A percentile compares a stretch with the other conserved stretches of the same genome.
Conservation (phyloP, 2,329 filamentous ascomycete genomes). For the Orbilia quercus region DNA sequence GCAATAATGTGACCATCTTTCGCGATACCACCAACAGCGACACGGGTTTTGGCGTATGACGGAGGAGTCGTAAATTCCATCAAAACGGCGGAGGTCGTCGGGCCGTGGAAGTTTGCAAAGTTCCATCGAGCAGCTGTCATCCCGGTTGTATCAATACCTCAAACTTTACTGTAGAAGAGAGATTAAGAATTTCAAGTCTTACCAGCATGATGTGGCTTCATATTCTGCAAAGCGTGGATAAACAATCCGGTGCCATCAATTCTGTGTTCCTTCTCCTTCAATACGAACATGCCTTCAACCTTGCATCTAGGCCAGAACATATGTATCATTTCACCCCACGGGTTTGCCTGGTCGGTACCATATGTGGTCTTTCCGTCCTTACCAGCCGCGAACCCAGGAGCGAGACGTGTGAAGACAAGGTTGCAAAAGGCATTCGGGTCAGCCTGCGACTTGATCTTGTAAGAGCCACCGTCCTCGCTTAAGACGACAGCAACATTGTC, state of each 20-base stretch:
- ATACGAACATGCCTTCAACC: conserved; percentile 76
- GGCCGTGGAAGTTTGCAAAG: conserved; percentile 90
- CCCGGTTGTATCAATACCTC: not conserved
- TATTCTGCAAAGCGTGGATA: conserved; percentile 88
- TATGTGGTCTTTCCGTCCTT: conserved; percentile 85
- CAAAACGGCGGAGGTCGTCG: conserved; percentile 84
- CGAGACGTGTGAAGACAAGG: conserved; percentile 78
- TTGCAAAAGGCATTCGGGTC: conserved; percentile 86
- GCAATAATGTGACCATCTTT: conserved; percentile 83
- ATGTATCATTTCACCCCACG: conserved; percentile 93
- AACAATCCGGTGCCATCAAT: conserved; percentile 83
- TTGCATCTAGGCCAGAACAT: conserved; percentile 91
- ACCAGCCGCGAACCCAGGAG: conserved; percentile 86
- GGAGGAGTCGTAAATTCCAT: conserved; percentile 97
- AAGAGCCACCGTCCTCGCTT: conserved; percentile 82
- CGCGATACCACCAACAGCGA: conserved; percentile 83
- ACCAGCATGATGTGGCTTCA: conserved; percentile 98
- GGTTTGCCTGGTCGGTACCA: conserved; percentile 84
- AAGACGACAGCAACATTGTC: conserved; percentile 86
- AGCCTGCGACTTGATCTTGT: conserved; percentile 88
- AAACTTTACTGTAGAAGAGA: not conserved
- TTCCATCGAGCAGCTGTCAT: conserved; percentile 82
- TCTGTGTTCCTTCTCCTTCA: conserved; percentile 81
- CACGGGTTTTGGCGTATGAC: conserved; percentile 86
- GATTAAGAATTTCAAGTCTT: conserved; percentile 59